Evolutionary conservation across 352 stramenopile genomes (phyloP).

Genomic region (Globisporangium sylvaticum): DNA sequence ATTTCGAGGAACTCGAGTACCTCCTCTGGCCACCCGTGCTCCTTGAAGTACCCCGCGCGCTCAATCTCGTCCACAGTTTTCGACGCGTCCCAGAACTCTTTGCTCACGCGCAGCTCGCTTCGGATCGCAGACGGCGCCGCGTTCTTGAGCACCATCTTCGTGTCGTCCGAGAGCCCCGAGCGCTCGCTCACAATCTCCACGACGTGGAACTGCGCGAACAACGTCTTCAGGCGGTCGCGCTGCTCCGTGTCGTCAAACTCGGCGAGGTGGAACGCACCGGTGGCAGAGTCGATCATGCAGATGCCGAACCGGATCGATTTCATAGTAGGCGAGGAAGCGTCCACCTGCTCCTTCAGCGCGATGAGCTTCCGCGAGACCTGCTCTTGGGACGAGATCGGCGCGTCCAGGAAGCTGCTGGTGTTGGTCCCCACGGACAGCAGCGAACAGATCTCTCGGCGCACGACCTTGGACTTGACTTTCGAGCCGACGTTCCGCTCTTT

Average conservation of each 20-base stretch:
- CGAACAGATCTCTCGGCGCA: conserved; percentile 94
- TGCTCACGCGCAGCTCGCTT: conserved; percentile 54
- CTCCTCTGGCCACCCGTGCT: conserved; percentile 58
- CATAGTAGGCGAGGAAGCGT: conserved; percentile 6
- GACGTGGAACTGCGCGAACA: conserved; percentile 88
- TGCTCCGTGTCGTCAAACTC: conserved; percentile 98
- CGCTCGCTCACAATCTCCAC: conserved; percentile 85
- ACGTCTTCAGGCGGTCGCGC: conserved; percentile 93
- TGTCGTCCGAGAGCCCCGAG: conserved; percentile 55
- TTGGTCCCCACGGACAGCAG: conserved; percentile 95
- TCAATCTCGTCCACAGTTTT: conserved; percentile 91
- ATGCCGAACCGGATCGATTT: conserved; percentile 88
- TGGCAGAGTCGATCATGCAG: conserved; percentile 93
- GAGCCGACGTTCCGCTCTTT: conserved; percentile 89
- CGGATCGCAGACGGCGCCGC: conserved; percentile 53
- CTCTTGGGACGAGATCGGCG: conserved; percentile 50
- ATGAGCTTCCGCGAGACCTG: conserved; percentile 53
- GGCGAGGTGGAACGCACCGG: conserved; percentile 91
- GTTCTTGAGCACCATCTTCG: conserved; percentile 75
- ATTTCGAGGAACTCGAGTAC: conserved; percentile 64
- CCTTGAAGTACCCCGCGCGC: conserved; percentile 84
- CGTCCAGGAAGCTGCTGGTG: conserved; percentile 94
- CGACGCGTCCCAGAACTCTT: conserved; percentile 89
- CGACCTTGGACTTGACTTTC: conserved; percentile 81
- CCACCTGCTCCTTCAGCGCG: conserved; percentile 53